Base-by-base conservation (phyloP, 257 asterid genomes). In the Linderniella brevidens region DNA sequence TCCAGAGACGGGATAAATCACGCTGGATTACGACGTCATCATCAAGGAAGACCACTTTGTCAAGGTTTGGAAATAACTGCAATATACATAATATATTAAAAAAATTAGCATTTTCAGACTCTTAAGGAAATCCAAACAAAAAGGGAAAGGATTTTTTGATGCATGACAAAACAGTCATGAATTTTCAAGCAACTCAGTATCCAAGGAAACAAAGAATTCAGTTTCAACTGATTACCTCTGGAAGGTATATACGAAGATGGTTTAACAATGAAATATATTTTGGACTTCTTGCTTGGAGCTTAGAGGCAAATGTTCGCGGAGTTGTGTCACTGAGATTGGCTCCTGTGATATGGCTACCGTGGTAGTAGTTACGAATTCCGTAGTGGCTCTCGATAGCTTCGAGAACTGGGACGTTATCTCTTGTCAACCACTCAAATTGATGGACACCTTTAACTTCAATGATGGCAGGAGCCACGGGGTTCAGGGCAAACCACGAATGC, bases 401-500 rank as follows among this genome's bases (percentile, higher is more conserved):
- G 68, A 88, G 96, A 57, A 88, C 93, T 11, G 96, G 96, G 48
- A 88, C 86, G 57, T 84, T 88, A 70, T 88, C 96, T 67, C 94
- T 80, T 18, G 96, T 84, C 55, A 88, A 66, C 96, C 98, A 88
- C 58, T 88, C 98, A 71, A 88, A 88, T 58, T 84, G 98, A 71
- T 84, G 98, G 54, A 88, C 73, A n/a, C 98, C 93, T 78, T 76
- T 88, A 19, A 88, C 96, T 70, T 88, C 98, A 65, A 88, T 68
- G 49, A 79, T 73, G 54, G 96, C 96, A 40, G 96, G 96, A 64
- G 79, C 61, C 38, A 75, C 53, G 14, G 98, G 79, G 68, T 84
- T 77, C 59, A 88, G 52, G 19, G 98, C 96, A 67, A 88, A 84
- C 98, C 98, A 88, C 19, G 98, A 80, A 60, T 84, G 98, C 98